These are phyloP conservation scores for Apophysomyces variabilis DNA, from an alignment of 371 early-diverging fungal genomes.

Conservation along the genomic window DNA sequence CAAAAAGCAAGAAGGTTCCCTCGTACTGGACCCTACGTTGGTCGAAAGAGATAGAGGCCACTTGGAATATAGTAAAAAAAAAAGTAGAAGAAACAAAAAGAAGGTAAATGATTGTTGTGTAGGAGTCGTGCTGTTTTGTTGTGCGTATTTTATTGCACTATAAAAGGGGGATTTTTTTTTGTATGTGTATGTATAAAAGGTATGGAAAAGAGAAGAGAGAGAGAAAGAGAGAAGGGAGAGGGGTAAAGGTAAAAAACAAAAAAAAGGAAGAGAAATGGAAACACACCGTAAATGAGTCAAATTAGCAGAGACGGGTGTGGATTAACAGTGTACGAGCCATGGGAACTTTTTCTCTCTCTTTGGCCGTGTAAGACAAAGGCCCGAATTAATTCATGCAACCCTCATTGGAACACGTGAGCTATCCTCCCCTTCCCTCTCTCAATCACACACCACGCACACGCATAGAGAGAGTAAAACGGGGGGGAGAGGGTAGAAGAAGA, in stretches of 20 bases:
- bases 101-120: no score
- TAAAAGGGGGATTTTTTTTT: no score
- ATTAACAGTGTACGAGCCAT: not conserved
- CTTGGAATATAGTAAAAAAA: not conserved
- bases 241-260: constrained; percentile 3
- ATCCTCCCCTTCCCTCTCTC: no score
- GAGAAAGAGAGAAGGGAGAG: constrained; percentile 9
- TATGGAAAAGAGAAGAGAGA: not conserved
- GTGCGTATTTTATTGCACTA: no score
- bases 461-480: no score
- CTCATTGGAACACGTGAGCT: constrained; percentile 3
- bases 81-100: not conserved
- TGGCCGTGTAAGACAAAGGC: no score
- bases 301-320: constrained; percentile 4
- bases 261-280: not conserved
- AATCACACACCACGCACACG: no score
- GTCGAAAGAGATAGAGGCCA: not conserved
- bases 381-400: constrained; percentile 3
- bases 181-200: no score
- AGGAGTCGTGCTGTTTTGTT: no score
- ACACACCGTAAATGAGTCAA: constrained; percentile 3
- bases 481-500: no score
- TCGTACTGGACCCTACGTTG: constrained; percentile 9
- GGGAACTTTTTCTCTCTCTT: constrained; percentile 7
- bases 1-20: constrained; percentile 16